These are phyloP conservation scores for Tubosaeta sp. DNA, from an alignment of 768 basidiomycete species.

Conservation along the genomic window DNA sequence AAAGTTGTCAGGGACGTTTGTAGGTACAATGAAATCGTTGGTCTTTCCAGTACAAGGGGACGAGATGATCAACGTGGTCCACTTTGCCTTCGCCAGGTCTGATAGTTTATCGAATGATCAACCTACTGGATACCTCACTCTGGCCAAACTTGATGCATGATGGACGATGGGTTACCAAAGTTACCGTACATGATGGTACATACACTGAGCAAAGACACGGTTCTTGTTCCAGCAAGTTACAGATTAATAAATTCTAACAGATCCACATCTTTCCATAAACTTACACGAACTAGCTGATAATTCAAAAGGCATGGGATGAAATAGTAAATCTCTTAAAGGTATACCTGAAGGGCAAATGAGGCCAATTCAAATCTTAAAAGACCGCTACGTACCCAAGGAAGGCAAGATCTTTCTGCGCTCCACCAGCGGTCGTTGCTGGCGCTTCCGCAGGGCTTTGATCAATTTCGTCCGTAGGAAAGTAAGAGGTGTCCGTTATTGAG, in stretches of 20 bases:
- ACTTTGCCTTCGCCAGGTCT: no score
- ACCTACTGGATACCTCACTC: no score
- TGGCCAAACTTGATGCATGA: no score
- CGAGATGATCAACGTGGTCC: no score
- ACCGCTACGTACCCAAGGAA: conserved; percentile 51
- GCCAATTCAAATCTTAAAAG: background rate
- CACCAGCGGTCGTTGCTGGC: conserved; percentile 34
- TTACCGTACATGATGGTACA: background rate
- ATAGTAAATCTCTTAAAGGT: conserved; percentile 76
- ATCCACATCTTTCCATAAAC: background rate
- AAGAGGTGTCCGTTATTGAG: conserved; percentile 95
- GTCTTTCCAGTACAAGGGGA: no score
- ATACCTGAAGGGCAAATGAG: conserved; percentile 44
- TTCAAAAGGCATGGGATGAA: conserved; percentile 52
- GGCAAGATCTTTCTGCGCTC: conserved; percentile 55
- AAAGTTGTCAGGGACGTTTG: no score
- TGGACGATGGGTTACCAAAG: no score
- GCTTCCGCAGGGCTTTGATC: conserved; percentile 63
- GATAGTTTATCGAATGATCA: no score
- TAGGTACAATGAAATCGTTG: no score
- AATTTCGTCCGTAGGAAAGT: conserved; percentile 94
- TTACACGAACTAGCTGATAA: background rate
- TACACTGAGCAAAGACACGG: background rate
- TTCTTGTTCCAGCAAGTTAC: conserved; percentile 2
- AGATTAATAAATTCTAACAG: background rate